A percentile compares a stretch with the other conserved stretches of the same genome.
These are phyloP conservation scores for Aspergillus oerlinghausenensis DNA, from an alignment of 2,329 filamentous ascomycete species.

Conservation along the genomic window DNA sequence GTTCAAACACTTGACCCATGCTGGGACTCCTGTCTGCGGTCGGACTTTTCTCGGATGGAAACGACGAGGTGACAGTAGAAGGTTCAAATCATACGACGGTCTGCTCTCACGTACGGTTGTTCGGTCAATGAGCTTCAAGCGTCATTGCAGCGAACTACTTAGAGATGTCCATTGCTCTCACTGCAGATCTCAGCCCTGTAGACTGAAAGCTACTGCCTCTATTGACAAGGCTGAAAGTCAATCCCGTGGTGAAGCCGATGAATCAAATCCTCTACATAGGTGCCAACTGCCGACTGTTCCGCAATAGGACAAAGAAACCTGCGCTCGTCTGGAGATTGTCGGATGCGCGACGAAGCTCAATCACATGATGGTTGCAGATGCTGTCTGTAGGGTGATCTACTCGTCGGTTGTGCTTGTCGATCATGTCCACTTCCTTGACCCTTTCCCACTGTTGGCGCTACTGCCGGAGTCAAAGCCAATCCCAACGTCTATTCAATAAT, in stretches of 20 bases:
- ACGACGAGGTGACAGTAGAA: neutral
- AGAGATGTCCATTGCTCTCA: neutral
- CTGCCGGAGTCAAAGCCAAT: neutral
- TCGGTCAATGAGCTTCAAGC: no score
- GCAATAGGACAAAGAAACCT: neutral
- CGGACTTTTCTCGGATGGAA: neutral
- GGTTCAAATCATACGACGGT: neutral
- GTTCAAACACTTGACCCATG: neutral
- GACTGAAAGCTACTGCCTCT: neutral
- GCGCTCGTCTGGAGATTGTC: neutral
- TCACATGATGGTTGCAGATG: neutral
- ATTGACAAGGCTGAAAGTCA: neutral
- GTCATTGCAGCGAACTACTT: neutral
- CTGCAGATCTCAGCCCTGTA: neutral
- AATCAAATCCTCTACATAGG: neutral
- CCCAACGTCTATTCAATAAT: neutral
- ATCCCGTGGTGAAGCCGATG: neutral
- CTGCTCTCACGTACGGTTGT: no score
- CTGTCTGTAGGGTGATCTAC: neutral
- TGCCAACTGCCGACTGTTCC: slow-evolving; percentile 3
- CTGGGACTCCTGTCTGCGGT: neutral
- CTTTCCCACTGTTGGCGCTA: no score
- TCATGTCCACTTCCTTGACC: neutral
- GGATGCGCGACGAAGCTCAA: neutral
- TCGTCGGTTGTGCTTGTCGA: neutral